phyloP scores from a whole-genome alignment of 2,329 filamentous ascomycete species.

The Aspergillus quadrilineatus region DNA sequence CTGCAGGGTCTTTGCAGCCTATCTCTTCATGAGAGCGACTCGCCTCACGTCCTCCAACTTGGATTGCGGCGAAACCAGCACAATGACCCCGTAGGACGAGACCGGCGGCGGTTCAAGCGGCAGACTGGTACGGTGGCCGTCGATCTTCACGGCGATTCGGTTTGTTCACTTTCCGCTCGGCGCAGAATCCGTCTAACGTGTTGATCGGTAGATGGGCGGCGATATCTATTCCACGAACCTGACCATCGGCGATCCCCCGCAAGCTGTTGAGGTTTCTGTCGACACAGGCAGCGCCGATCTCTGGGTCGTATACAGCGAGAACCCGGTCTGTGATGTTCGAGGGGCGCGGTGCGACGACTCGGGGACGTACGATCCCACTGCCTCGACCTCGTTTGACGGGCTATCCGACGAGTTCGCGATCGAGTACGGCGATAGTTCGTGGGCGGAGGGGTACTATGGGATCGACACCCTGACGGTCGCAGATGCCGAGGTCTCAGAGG shows the following conservation, averaged over 20 bases:
- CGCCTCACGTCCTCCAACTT: constrained; percentile 12
- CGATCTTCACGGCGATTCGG: constrained; percentile 5
- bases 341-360: constrained; percentile 56
- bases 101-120: constrained; percentile 10
- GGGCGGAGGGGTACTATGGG: constrained; percentile 72
- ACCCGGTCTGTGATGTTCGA: constrained; percentile 47
- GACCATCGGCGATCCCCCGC: constrained; percentile 54
- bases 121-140: constrained; percentile 3
- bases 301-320: constrained; percentile 65
- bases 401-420: constrained; percentile 76
- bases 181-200: background rate
- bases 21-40: constrained; percentile 14
- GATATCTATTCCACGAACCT: constrained; percentile 38
- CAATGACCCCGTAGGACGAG: constrained; percentile 6
- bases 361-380: constrained; percentile 68
- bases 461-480: constrained; percentile 12
- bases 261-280: constrained; percentile 54
- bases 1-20: constrained; percentile 3
- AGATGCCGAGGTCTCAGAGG: constrained; percentile 4
- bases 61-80: constrained; percentile 12
- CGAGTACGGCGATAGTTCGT: constrained; percentile 74
- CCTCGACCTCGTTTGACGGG: constrained; percentile 70
- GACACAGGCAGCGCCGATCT: constrained; percentile 62
- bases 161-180: background rate
- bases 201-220: constrained; percentile 2